Evolutionary conservation across 768 basidiomycete species (phyloP).

Genomic region (Suillus clintonianus): DNA sequence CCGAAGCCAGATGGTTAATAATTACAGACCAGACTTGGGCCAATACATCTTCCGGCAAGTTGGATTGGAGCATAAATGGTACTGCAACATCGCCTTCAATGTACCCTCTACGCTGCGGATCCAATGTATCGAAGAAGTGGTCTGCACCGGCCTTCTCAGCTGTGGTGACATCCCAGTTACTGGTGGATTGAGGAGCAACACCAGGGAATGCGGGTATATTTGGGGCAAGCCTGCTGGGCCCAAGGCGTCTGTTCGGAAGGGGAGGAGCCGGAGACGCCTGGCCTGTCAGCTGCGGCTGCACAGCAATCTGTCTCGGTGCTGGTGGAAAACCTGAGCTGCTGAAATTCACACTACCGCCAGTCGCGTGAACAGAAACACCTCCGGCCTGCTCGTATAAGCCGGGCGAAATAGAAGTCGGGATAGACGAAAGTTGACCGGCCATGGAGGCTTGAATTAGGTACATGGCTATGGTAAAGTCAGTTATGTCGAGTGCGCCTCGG

Average conservation of each 20-base stretch:
- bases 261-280: conserved; percentile 29
- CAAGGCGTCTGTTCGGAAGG: conserved; percentile 24
- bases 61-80: conserved; percentile 92
- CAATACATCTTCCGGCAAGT: conserved; percentile 77
- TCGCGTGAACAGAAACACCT: conserved; percentile 49
- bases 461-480: conserved; percentile 96
- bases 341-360: conserved; percentile 60
- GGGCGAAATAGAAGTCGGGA: conserved; percentile 78
- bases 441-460: conserved; percentile 93
- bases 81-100: conserved; percentile 95
- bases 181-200: conserved; percentile 23
- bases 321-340: conserved; percentile 57
- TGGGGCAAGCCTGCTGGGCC: conserved; percentile 18
- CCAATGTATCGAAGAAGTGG: conserved; percentile 79
- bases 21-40: conserved; percentile 84
- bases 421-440: conserved; percentile 69
- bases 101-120: conserved; percentile 69
- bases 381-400: conserved; percentile 84
- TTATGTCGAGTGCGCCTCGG: conserved; percentile 82
- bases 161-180: conserved; percentile 81
- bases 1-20: background rate
- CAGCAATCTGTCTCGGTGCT: conserved; percentile 60
- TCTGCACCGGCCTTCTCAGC: conserved; percentile 80
- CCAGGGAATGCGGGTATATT: conserved; percentile 30
- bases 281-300: conserved; percentile 55